phyloP scores from a whole-genome alignment of 2,329 filamentous ascomycete genomes.

The Fusarium mundagurra region DNA sequence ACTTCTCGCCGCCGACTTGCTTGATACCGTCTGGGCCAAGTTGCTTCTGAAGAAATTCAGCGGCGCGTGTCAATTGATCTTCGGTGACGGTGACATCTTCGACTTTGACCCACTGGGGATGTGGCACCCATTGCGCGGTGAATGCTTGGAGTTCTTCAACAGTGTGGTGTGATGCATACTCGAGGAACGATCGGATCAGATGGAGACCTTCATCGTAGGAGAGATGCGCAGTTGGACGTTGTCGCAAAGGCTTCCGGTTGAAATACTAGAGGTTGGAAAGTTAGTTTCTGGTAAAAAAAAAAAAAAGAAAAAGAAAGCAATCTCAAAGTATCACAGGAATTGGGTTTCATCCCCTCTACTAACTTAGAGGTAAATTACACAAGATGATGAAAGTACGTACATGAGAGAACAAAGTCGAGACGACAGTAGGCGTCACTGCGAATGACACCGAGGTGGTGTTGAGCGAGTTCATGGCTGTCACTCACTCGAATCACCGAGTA shows the following conservation, averaged over 20 bases:
- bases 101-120: slow-evolving; percentile 86
- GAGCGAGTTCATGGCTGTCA: slow-evolving; percentile 60
- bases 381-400: slow-evolving; percentile 59
- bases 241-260: slow-evolving; percentile 76
- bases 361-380: slow-evolving; percentile 5
- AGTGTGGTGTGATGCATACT: slow-evolving; percentile 86
- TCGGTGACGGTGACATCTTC: slow-evolving; percentile 74
- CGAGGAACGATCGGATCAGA: slow-evolving; percentile 85
- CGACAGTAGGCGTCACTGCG: slow-evolving; percentile 86
- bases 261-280: slow-evolving; percentile 69
- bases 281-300: slow-evolving; percentile 13
- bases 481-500: background rate
- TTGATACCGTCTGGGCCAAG: slow-evolving; percentile 80
- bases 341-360: background rate
- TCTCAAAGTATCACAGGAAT: background rate
- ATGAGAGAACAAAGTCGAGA: slow-evolving; percentile 88
- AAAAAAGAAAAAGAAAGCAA: slow-evolving; percentile 11
- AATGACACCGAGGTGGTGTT: slow-evolving; percentile 84
- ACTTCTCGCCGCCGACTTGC: slow-evolving; percentile 80
- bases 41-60: slow-evolving; percentile 74
- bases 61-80: slow-evolving; percentile 72
- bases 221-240: slow-evolving; percentile 89
- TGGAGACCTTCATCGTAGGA: slow-evolving; percentile 94
- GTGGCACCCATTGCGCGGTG: slow-evolving; percentile 90
- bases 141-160: slow-evolving; percentile 95